Conservation (phyloP, 75 land plant genomes). For the Azolla pinnata region DNA sequence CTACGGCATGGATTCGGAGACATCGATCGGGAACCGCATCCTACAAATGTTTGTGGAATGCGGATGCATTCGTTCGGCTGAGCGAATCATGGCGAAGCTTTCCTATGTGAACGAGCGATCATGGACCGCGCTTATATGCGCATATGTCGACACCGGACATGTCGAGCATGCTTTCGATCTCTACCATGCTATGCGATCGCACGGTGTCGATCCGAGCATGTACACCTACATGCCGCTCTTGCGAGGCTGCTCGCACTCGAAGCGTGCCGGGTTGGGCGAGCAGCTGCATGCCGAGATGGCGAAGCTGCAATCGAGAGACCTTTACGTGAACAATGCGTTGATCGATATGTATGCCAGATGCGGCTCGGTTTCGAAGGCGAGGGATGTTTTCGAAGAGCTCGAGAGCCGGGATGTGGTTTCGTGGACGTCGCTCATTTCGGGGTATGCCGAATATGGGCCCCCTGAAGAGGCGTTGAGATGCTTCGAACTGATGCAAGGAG, state of each 20-base stretch:
- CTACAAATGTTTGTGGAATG: background rate
- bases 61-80: background rate
- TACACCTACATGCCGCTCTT: background rate
- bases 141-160: background rate
- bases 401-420: conserved; percentile 6
- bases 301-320: background rate
- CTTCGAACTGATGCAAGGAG: conserved; percentile 1
- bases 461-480: conserved; percentile 6
- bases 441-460: conserved; percentile 13
- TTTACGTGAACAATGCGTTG: background rate
- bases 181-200: background rate
- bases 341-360: conserved; percentile 17
- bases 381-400: conserved; percentile 3
- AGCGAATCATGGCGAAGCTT: background rate
- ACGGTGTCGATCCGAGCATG: background rate
- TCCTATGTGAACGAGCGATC: background rate
- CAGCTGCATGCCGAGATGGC: background rate
- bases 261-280: conserved; percentile 5
- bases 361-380: conserved; percentile 1
- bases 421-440: conserved; percentile 13
- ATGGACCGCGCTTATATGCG: background rate
- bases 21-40: background rate
- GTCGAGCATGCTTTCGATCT: background rate
- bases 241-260: background rate
- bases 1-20: no score